phyloP scores from a whole-genome alignment of 2,329 filamentous ascomycete species.

The Apiospora saccharicola region DNA sequence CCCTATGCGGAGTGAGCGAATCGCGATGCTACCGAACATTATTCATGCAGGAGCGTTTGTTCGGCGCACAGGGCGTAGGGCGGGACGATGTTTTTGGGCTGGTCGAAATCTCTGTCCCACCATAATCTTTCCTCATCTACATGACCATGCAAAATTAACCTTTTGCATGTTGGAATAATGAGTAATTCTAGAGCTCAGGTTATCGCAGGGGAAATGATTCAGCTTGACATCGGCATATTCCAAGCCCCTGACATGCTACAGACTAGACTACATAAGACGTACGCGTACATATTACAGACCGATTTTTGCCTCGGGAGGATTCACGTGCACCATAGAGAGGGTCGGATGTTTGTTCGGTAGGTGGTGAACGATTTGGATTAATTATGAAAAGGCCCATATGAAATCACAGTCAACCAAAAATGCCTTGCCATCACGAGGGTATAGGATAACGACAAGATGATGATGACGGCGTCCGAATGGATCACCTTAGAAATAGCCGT shows the following conservation, averaged over 20 bases:
- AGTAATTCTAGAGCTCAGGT: background rate
- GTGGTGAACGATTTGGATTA: background rate
- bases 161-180: background rate
- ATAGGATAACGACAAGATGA: constrained; percentile 18
- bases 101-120: constrained; percentile 6
- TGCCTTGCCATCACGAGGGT: constrained; percentile 15
- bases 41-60: constrained; percentile 17
- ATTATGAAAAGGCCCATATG: background rate
- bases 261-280: no score
- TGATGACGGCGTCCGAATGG: constrained; percentile 3
- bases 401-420: constrained; percentile 1
- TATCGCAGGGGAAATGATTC: background rate
- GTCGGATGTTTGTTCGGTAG: background rate
- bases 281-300: background rate
- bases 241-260: background rate
- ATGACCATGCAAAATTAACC: background rate
- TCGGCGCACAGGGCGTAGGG: constrained; percentile 11
- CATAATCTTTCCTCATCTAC: constrained; percentile 12
- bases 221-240: background rate
- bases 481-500: background rate
- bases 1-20: constrained; percentile 6
- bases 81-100: background rate
- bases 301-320: background rate
- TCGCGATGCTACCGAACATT: background rate
- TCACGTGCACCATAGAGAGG: background rate